Evolutionary conservation across 2,329 filamentous ascomycete genomes (phyloP), one percentile per base, ranked within the genome.

Genomic region (Knufia fluminis): DNA sequence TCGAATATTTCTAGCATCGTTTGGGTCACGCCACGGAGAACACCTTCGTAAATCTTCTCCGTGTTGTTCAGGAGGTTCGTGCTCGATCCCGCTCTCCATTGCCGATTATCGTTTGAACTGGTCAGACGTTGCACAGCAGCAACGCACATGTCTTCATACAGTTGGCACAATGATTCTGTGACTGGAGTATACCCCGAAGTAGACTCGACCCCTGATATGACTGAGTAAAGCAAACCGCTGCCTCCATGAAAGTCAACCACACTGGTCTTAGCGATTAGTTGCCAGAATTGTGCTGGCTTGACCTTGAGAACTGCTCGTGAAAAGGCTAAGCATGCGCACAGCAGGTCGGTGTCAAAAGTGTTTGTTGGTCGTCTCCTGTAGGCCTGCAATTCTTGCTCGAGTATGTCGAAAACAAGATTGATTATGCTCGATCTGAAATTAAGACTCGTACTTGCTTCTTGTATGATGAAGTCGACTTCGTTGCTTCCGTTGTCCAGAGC

Each of bases 231-330:
- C 53, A 85, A 82, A 9, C 88, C 86, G 12, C 82, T 82, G 54
- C 82, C 83, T 8, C 86, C 82, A 57, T 88, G 83, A 4, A 82
- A 78, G 57, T 85, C 85, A 40, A 98, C 73, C 16, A 98, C 71
- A 54, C 83, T 80, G 64, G 87, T 94, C 50, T 87, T 81, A 2
- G 83, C 80, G 59, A 98, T 76, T 63, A 91, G 86, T 2, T 91
- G 89, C 90, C 92, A 97, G 4, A 95, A 82, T 52, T 90, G 77
- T 50, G 85, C 85, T 0, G 92, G 91, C 46, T 84, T 79, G n/a
- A 85, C 59, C 8, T 76, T 74, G 22, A 92, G 67, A 16, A 94
- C 70, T 2, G 83, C 80, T 57, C 85, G 78, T 32, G 94, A 71
- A 60, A 97, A 96, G 47, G 88, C 83, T 19, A 90, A 68, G 62